A percentile compares a stretch with the other conserved stretches of the same genome.
Conservation (phyloP, 768 basidiomycete species). For the Calocera cornea region DNA sequence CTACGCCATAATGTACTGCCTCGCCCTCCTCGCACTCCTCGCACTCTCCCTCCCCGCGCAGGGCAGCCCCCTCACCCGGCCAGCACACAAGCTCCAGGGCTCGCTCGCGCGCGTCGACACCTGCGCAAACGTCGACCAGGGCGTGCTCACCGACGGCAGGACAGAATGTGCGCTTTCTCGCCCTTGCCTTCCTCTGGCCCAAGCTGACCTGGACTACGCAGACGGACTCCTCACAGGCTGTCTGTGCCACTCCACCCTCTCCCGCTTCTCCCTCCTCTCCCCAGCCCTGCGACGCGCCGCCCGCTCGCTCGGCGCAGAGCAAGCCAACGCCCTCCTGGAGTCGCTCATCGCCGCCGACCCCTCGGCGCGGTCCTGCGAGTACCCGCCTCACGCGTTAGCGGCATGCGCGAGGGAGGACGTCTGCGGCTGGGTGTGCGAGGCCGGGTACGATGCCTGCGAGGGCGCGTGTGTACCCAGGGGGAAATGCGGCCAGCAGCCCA, state of each 20-base stretch:
- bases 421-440: background rate
- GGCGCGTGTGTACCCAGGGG: background rate
- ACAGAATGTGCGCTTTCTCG: background rate
- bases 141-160: background rate
- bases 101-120: background rate
- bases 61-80: background rate
- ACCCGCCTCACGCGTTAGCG: background rate
- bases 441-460: background rate
- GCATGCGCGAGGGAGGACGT: background rate
- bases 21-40: background rate
- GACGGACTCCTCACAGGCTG: background rate
- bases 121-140: background rate
- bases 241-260: background rate
- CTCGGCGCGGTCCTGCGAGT: background rate
- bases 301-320: background rate
- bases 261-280: background rate
- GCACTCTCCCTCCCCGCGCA: background rate
- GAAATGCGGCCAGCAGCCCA: background rate
- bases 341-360: background rate
- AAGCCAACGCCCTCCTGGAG: background rate
- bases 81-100: background rate
- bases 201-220: background rate
- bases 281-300: background rate
- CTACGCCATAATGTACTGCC: background rate
- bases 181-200: background rate